Percentiles rank a stretch among this genome's conserved stretches.
Evolutionary conservation across 1,139 yeast genomes (phyloP).

Genomic region (Arxiozyma heterogenica): DNA sequence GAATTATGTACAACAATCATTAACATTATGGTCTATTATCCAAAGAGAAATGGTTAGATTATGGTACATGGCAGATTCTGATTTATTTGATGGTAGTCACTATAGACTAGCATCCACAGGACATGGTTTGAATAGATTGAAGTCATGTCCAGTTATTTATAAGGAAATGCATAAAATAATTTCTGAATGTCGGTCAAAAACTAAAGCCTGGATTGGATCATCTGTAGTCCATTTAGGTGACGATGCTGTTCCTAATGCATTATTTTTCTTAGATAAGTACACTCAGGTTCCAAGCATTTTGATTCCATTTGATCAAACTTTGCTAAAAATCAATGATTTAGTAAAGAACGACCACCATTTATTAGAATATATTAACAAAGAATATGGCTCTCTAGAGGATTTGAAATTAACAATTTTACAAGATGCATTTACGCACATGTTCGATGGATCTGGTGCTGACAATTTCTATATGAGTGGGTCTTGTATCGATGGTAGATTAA

Average conservation of each 20-base stretch:
- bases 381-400: constrained; percentile 46
- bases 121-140: constrained; percentile 66
- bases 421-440: constrained; percentile 67
- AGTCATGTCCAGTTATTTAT: constrained; percentile 56
- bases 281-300: constrained; percentile 65
- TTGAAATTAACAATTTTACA: constrained; percentile 46
- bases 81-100: constrained; percentile 42
- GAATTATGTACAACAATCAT: constrained; percentile 60
- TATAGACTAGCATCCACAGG: constrained; percentile 64
- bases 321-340: constrained; percentile 43
- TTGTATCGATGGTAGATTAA: constrained; percentile 68
- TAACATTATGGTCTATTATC: constrained; percentile 61
- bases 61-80: constrained; percentile 67
- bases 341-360: constrained; percentile 42
- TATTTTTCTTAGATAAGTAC: constrained; percentile 65
- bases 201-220: constrained; percentile 66
- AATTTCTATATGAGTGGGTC: constrained; percentile 72
- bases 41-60: constrained; percentile 64
- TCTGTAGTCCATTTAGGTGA: constrained; percentile 71
- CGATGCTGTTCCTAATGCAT: constrained; percentile 69
- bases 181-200: constrained; percentile 48
- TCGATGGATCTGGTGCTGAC: constrained; percentile 72
- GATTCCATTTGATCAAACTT: constrained; percentile 54
- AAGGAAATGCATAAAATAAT: constrained; percentile 61
- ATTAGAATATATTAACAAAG: constrained; percentile 41